phyloP scores from a whole-genome alignment of 805 yeast species.

The Nakazawaea holstii region DNA sequence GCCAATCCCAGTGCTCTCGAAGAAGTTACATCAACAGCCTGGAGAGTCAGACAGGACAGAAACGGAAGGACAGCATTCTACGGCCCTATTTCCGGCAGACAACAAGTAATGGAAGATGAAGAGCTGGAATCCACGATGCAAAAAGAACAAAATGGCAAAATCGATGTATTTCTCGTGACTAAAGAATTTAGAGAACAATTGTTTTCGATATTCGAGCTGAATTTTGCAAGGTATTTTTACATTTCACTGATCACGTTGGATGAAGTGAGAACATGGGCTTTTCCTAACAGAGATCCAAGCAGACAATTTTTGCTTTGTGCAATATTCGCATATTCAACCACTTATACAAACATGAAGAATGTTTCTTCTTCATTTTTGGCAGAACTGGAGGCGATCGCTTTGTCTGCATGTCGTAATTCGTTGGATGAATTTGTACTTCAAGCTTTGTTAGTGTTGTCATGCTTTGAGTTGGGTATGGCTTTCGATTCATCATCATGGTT shows the following conservation, averaged over 20 bases:
- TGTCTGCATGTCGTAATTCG: slow-evolving; percentile 18
- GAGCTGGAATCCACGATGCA: slow-evolving; percentile 6
- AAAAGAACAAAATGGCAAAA: slow-evolving; percentile 7
- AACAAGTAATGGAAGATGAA: slow-evolving; percentile 21
- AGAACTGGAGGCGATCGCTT: slow-evolving; percentile 20
- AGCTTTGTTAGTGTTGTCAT: slow-evolving; percentile 23
- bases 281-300: slow-evolving; percentile 21
- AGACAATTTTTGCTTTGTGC: slow-evolving; percentile 23
- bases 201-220: slow-evolving; percentile 17
- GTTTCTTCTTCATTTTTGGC: slow-evolving; percentile 14
- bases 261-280: slow-evolving; percentile 21
- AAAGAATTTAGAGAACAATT: slow-evolving; percentile 8
- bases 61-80: slow-evolving; percentile 26
- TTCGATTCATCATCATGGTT: slow-evolving; percentile 28
- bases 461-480: slow-evolving; percentile 27
- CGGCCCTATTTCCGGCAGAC: slow-evolving; percentile 30
- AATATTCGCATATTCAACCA: slow-evolving; percentile 24
- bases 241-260: slow-evolving; percentile 18
- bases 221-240: slow-evolving; percentile 23
- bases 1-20: slow-evolving; percentile 26
- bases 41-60: slow-evolving; percentile 25
- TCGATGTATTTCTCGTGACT: slow-evolving; percentile 14
- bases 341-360: slow-evolving; percentile 14
- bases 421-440: slow-evolving; percentile 23
- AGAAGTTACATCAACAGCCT: slow-evolving; percentile 26